Percentiles rank a stretch among this genome's conserved stretches.
Conservation (phyloP, 1,139 yeast genomes). For the Scheffersomyces insectosa region DNA sequence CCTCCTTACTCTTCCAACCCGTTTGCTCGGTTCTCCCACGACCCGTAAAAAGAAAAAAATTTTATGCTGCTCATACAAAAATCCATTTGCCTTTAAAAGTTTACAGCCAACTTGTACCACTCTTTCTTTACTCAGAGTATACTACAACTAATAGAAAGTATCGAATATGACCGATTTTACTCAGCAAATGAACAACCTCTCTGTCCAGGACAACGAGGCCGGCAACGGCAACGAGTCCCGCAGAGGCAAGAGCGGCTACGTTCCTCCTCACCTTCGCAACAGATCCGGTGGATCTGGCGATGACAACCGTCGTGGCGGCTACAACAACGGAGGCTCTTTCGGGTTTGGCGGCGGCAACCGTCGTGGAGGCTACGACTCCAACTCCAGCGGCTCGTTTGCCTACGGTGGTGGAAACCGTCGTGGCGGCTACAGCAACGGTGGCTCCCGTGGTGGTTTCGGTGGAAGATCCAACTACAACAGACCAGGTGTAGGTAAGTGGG, state of each 20-base stretch:
- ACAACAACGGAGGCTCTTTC: conserved; percentile 20
- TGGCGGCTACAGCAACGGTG: conserved; percentile 35
- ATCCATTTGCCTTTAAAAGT: conserved; percentile 3
- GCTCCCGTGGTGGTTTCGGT: conserved; percentile 16
- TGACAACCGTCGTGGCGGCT: conserved; percentile 13
- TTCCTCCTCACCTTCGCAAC: conserved; percentile 69
- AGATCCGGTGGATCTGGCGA: conserved; percentile 12
- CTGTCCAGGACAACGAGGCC: conserved; percentile 28
- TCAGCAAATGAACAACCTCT: conserved; percentile 46
- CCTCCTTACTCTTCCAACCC: neutral
- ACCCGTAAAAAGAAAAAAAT: neutral
- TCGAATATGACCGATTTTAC: conserved; percentile 41
- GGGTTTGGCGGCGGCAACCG: conserved; percentile 24
- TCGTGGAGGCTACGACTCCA: conserved; percentile 27
- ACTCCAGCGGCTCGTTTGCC: conserved; percentile 5
- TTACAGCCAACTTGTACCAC: neutral
- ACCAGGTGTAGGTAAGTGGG: conserved; percentile 71
- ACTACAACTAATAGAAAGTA: conserved; percentile 2
- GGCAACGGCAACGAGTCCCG: conserved; percentile 12
- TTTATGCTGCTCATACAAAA: neutral
- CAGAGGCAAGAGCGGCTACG: conserved; percentile 34
- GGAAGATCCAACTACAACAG: conserved; percentile 30
- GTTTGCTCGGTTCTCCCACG: neutral
- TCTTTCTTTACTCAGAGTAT: conserved; percentile 1
- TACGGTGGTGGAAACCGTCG: conserved; percentile 11